phyloP scores from a whole-genome alignment of 2,329 filamentous ascomycete species.

The Eurotiales sp. region DNA sequence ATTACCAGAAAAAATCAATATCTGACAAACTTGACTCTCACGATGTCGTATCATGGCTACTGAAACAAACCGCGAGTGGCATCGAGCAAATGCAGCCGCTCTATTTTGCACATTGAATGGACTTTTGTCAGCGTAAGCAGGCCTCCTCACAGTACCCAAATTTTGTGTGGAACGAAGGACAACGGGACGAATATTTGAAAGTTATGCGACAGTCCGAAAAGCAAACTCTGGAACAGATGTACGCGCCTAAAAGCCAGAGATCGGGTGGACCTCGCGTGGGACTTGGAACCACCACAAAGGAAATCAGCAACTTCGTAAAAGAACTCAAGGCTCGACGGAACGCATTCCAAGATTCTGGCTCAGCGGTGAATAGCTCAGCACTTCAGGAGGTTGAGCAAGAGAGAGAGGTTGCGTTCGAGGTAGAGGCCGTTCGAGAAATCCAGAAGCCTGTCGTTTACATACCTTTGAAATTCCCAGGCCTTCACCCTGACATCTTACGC shows the following conservation, averaged over 20 bases:
- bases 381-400: slow-evolving; percentile 55
- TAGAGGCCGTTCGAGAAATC: slow-evolving; percentile 53
- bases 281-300: no score
- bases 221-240: slow-evolving; percentile 57
- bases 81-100: slow-evolving; percentile 59
- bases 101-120: slow-evolving; percentile 57
- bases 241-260: no score
- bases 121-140: slow-evolving; percentile 57
- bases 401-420: slow-evolving; percentile 47
- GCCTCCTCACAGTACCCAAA: slow-evolving; percentile 42
- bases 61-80: slow-evolving; percentile 58
- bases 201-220: slow-evolving; percentile 52
- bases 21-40: slow-evolving; percentile 38
- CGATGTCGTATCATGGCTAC: slow-evolving; percentile 58
- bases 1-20: slow-evolving; percentile 34
- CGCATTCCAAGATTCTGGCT: no score
- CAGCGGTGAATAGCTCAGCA: no score
- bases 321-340: no score
- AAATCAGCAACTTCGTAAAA: no score
- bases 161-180: slow-evolving; percentile 33
- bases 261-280: no score
- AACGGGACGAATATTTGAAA: slow-evolving; percentile 41
- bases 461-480: slow-evolving; percentile 42
- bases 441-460: slow-evolving; percentile 44
- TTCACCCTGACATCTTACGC: slow-evolving; percentile 45